A percentile compares a stretch with the other conserved stretches of the same genome.
These are phyloP conservation scores for Pyrus bretschneideri DNA, from an alignment of 306 rosid genomes.

Conservation along the genomic window DNA sequence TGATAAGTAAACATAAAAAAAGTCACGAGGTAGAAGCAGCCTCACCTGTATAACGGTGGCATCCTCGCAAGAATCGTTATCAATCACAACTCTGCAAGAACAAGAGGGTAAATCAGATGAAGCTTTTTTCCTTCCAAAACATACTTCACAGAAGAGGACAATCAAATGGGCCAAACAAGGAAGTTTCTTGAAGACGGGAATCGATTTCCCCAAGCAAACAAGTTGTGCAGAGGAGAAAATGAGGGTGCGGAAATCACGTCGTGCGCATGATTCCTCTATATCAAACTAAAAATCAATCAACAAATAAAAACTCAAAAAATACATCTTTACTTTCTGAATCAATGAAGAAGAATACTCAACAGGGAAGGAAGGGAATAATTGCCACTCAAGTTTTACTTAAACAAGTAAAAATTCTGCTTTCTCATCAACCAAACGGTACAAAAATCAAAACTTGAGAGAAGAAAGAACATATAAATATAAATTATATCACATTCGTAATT, in stretches of 20 bases:
- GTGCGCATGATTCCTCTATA: neutral
- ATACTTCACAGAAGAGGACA: conserved; percentile 16
- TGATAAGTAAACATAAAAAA: neutral
- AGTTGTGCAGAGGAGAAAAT: too few species aligned
- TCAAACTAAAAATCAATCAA: neutral
- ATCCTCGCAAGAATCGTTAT: conserved; percentile 63
- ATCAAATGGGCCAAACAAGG: neutral
- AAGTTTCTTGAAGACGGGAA: neutral
- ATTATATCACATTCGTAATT: neutral
- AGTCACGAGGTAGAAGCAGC: neutral
- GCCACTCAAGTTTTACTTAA: too few species aligned
- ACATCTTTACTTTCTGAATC: neutral
- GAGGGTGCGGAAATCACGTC: too few species aligned
- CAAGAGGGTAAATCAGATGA: conserved; percentile 23
- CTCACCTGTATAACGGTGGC: conserved; percentile 80
- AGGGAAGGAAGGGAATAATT: neutral
- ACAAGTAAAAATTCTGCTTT: neutral
- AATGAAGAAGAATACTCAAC: neutral
- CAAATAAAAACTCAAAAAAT: neutral
- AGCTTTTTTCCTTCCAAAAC: neutral
- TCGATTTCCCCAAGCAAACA: too few species aligned
- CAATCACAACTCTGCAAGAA: conserved; percentile 79
- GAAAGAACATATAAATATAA: neutral
- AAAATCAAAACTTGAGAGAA: neutral
- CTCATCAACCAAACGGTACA: neutral